Base-by-base conservation (phyloP, 495 filamentous ascomycete genomes). In the Arthonia radiata region DNA sequence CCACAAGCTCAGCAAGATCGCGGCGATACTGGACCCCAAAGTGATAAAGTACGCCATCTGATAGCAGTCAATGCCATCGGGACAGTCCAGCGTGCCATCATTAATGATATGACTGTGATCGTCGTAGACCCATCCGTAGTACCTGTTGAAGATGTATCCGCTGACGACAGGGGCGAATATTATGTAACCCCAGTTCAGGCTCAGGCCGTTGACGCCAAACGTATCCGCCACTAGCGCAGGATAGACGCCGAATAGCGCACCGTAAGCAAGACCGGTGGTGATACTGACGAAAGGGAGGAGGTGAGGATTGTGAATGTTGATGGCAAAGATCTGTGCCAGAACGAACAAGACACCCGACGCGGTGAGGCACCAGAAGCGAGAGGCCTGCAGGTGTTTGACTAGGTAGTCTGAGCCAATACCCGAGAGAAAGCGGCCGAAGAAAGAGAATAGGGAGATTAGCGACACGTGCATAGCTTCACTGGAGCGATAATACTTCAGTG, bases 391-490 rank as follows among this genome's bases (percentile, higher is more conserved):
- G 21, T 61, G 64, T 48, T 78, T 86, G 35, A 86, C 66, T 16
- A 94, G 59, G 12, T 86, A 54, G 46, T 94, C 89, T 24, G 78
- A 90, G 16, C 86, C 89, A 28, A 89, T 71, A 17, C 89, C 74
- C 34, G 71, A 80, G 0, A 58, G 48, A 2, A 97, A 57, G 22
- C 86, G 69, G 3, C 86, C 86, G 14, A 63, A 32, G 48, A 89
- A 94, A 42, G 69, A 81, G 36, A 68, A 64, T 29, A 92, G 50
- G 1, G 86, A 93, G 13, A 97, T 57, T 25, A 91, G 73, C 5
- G 80, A 90, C 18, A 97, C 89, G 36, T 94, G 89, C 54, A 83
- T 64, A n/a, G n/a, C n/a, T n/a, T n/a, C n/a, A n/a, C n/a, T n/a
- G n/a, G n/a, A n/a, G n/a, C n/a, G n/a, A n/a, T n/a, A n/a, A n/a